Percentiles rank a stretch among this genome's conserved stretches.
These are phyloP conservation scores for Aspergillus kassunensis DNA, from an alignment of 495 filamentous ascomycete species.

Conservation along the genomic window DNA sequence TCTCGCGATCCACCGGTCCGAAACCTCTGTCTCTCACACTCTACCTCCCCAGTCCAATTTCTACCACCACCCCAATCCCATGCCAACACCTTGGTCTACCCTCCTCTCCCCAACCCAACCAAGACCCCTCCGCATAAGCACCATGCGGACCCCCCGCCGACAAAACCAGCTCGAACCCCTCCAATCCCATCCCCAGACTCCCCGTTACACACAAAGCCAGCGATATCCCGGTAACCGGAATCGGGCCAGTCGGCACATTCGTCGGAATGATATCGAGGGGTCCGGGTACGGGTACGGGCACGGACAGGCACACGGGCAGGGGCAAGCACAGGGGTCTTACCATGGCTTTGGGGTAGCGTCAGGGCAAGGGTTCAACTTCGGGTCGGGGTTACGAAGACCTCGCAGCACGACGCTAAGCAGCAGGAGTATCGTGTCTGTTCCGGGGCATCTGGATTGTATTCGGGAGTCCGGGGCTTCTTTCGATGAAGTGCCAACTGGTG, in stretches of 20 bases:
- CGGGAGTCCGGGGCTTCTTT: slow-evolving; percentile 30
- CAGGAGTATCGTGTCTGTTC: slow-evolving; percentile 7
- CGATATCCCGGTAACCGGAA: not conserved
- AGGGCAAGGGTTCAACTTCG: not conserved
- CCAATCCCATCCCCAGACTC: slow-evolving; percentile 10
- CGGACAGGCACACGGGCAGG: not conserved
- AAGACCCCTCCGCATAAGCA: slow-evolving; percentile 9
- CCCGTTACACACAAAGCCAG: slow-evolving; percentile 22
- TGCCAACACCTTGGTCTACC: slow-evolving; percentile 12
- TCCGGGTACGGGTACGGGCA: slow-evolving; percentile 27
- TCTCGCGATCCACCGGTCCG: slow-evolving; percentile 28
- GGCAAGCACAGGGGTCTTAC: no score
- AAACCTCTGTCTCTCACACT: slow-evolving; percentile 16
- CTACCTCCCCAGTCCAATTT: slow-evolving; percentile 29
- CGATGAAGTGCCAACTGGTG: slow-evolving; percentile 22
- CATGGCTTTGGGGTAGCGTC: no score
- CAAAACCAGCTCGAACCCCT: slow-evolving; percentile 26
- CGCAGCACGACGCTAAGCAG: slow-evolving; percentile 35
- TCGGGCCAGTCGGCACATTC: slow-evolving; percentile 19
- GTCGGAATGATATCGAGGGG: slow-evolving; percentile 32
- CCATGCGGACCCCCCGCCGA: slow-evolving; percentile 11
- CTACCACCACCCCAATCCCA: not conserved
- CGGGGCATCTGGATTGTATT: slow-evolving; percentile 32
- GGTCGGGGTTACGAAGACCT: slow-evolving; percentile 20
- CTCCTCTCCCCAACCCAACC: slow-evolving; percentile 8